Evolutionary conservation across 2,329 filamentous ascomycete genomes (phyloP), one percentile per base, ranked within the genome.

Genomic region (Colletotrichum higginsianum): DNA sequence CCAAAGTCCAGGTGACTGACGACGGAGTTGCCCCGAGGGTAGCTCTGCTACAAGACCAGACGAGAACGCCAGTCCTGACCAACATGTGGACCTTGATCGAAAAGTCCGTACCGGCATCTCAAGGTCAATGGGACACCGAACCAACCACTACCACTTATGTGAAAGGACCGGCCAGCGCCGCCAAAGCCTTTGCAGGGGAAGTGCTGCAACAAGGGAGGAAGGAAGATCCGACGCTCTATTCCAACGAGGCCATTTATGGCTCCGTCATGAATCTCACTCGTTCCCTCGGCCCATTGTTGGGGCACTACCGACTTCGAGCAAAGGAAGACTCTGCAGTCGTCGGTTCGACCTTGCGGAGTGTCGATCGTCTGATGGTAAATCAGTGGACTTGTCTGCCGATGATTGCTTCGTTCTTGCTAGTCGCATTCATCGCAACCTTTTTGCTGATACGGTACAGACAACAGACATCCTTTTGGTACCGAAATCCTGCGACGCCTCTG

Each of bases 1-100:
- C 67, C 2, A 70, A 70, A 47, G 62, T 70, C 2, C 35, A 26
- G 15, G 67, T 66, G 23, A 23, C 46, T 4, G 62, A 70, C 18
- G 67, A 70, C 23, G 67, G 67, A 2, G 5, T 61, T 21, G 66
- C 47, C 18, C 62, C 62, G 7, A 56, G 49, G 6, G 18, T 61
- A 7, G 49, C 47, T 6, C 13, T 47, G 13, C 15, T 70, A 5
- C 30, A 40, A 1, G 46, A 56, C 21, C 38, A 61, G 21, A 13
- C 40, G 21, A 61, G 55, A 30, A 61, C 30, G 1, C 18, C 42
- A 3, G 38, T 55, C 2, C 35, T 61, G 12, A 40, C 47, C 9
- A 55, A 66, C 21, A 26, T 21, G 5, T 66, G 62, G 67, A 61
- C 42, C 23, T 46, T 66, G n/a, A 12, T 70, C 2, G n/a, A 55